Conservation (phyloP, 768 basidiomycete species). For the Hortiboletus flavorubellus region DNA sequence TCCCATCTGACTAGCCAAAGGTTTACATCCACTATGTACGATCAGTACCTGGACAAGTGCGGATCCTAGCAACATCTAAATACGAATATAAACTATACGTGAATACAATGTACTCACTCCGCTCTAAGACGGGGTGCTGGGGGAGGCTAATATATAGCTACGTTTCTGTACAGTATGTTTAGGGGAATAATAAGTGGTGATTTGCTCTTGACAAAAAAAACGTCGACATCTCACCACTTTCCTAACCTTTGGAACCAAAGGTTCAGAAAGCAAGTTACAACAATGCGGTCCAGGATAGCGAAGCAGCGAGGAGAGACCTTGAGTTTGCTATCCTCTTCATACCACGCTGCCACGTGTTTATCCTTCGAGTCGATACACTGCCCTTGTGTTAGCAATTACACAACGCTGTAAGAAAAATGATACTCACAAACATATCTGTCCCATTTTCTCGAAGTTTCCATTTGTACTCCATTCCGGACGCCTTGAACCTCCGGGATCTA, state of each 20-base stretch:
- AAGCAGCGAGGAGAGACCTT: slow-evolving; percentile 40
- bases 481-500: slow-evolving; percentile 57
- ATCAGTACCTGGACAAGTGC: not conserved
- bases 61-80: slow-evolving; percentile 3
- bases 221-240: slow-evolving; percentile 35
- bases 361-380: slow-evolving; percentile 51
- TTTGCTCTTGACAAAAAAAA: not conserved
- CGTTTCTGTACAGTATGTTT: slow-evolving; percentile 11
- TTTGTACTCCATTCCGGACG: slow-evolving; percentile 47
- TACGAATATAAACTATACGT: slow-evolving; percentile 21
- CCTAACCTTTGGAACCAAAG: slow-evolving; percentile 46
- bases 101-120: slow-evolving; percentile 12
- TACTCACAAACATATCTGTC: slow-evolving; percentile 44
- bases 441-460: slow-evolving; percentile 50
- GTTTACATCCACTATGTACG: not conserved
- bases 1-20: not conserved
- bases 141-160: not conserved
- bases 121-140: not conserved
- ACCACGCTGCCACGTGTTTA: slow-evolving; percentile 47
- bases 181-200: not conserved
- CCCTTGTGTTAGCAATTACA: not conserved
- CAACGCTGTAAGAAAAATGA: not conserved
- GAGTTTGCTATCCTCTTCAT: slow-evolving; percentile 36
- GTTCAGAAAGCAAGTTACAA: slow-evolving; percentile 53
- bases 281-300: slow-evolving; percentile 44